Conservation (phyloP, 2,329 filamentous ascomycete species). For the Aaosphaeria pasadenensis region DNA sequence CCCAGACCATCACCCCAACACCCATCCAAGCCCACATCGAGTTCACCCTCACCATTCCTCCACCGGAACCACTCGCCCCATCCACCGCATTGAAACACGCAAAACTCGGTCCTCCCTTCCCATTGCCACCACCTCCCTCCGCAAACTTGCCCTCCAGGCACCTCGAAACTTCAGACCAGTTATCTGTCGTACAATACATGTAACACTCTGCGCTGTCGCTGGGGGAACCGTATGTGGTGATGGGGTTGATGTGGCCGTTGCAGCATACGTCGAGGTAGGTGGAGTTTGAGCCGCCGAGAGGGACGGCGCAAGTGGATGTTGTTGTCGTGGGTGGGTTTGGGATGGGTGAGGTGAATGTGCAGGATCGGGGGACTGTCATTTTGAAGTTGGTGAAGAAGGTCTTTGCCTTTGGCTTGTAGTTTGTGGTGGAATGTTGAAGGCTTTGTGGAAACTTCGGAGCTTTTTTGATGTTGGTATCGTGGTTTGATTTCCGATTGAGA, state of each 20-base stretch:
- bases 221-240: conserved; percentile 16
- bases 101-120: background rate
- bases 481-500: no score
- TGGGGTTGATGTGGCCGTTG: conserved; percentile 26
- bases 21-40: no score
- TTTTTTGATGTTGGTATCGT: no score
- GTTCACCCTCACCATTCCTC: no score
- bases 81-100: conserved; percentile 7
- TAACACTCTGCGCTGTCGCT: conserved; percentile 18
- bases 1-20: no score
- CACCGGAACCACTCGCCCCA: background rate
- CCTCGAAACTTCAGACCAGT: conserved; percentile 4
- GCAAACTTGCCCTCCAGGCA: conserved; percentile 7
- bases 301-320: conserved; percentile 20
- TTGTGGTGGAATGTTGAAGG: no score
- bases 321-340: conserved; percentile 19
- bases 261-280: conserved; percentile 28
- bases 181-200: conserved; percentile 21
- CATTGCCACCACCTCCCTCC: background rate
- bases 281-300: conserved; percentile 22
- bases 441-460: no score
- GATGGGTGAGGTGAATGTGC: conserved; percentile 7
- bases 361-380: conserved; percentile 6
- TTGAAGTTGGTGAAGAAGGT: background rate
- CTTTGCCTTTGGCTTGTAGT: no score